Evolutionary conservation across 2,329 filamentous ascomycete species (phyloP).

Genomic region (Xylaria sp.): DNA sequence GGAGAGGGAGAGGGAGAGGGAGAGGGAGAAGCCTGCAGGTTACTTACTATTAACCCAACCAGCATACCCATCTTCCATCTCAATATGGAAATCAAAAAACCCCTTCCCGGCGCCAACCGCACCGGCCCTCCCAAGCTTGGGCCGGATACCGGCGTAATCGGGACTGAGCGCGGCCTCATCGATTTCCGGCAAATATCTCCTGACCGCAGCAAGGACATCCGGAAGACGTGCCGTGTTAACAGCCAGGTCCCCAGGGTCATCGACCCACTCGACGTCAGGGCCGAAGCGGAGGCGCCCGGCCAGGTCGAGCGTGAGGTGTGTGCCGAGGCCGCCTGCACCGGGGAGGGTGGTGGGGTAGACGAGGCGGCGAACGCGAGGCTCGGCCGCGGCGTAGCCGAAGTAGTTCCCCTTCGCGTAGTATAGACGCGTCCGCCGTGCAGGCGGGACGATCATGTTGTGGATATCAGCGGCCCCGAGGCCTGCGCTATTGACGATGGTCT

Average conservation of each 20-base stretch:
- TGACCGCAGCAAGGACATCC: slow-evolving; percentile 78
- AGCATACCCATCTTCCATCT: slow-evolving; percentile 77
- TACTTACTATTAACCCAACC: slow-evolving; percentile 78
- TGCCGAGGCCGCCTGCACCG: slow-evolving; percentile 85
- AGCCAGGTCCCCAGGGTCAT: slow-evolving; percentile 73
- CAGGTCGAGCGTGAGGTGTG: slow-evolving; percentile 92
- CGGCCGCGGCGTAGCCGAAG: slow-evolving; percentile 79
- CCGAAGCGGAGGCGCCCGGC: slow-evolving; percentile 87
- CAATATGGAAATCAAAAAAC: slow-evolving; percentile 87
- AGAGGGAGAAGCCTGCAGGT: background rate
- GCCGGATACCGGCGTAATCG: slow-evolving; percentile 92
- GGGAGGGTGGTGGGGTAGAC: slow-evolving; percentile 89
- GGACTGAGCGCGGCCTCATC: slow-evolving; percentile 72
- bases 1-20: background rate
- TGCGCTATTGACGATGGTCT: slow-evolving; percentile 85
- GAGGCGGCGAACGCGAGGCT: slow-evolving; percentile 74
- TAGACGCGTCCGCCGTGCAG: slow-evolving; percentile 64
- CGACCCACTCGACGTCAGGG: slow-evolving; percentile 94
- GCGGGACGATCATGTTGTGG: slow-evolving; percentile 77
- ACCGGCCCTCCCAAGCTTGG: slow-evolving; percentile 74
- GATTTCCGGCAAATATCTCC: slow-evolving; percentile 79
- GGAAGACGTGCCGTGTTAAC: slow-evolving; percentile 71
- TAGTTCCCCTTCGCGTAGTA: slow-evolving; percentile 96
- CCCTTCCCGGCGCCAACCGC: slow-evolving; percentile 71
- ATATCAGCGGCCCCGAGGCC: slow-evolving; percentile 76